A percentile compares a stretch with the other conserved stretches of the same genome.
Evolutionary conservation across 495 filamentous ascomycete genomes (phyloP).

Genomic region (Parathielavia hyrcaniae): DNA sequence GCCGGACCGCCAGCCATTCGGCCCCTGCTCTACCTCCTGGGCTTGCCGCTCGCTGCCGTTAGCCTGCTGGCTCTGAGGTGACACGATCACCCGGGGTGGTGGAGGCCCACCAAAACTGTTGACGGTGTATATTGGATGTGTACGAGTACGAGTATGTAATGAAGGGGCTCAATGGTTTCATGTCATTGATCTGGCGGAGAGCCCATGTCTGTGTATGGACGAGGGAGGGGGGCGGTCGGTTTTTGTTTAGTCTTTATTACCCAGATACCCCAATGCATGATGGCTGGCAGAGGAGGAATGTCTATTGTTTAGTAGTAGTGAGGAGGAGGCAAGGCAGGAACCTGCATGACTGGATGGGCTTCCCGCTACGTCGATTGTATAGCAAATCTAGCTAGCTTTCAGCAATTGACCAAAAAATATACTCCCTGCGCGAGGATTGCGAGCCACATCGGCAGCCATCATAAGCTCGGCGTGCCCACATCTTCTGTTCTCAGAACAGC

Average conservation of each 20-base stretch:
- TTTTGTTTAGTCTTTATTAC: conserved; percentile 4
- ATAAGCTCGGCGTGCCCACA: neutral
- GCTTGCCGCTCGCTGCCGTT: neutral
- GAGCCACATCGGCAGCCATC: neutral
- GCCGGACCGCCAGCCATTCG: neutral
- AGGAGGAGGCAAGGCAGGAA: too few relatives aligned
- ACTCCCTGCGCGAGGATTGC: neutral
- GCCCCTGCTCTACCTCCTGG: neutral
- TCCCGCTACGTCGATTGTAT: neutral
- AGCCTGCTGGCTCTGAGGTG: conserved; percentile 2
- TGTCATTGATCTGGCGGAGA: neutral
- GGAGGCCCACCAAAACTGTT: neutral
- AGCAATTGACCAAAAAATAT: neutral
- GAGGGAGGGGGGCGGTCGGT: neutral
- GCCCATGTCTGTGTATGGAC: neutral
- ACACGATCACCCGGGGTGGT: neutral
- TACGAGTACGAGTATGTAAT: neutral
- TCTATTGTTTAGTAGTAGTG: neutral
- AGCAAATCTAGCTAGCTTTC: neutral
- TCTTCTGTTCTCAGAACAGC: neutral
- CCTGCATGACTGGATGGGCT: neutral
- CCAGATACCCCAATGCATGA: conserved; percentile 6
- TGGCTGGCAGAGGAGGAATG: neutral
- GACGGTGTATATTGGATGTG: neutral
- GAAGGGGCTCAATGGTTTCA: neutral